Percentiles rank a stretch among this genome's conserved stretches.
Evolutionary conservation across 1,284 basidiomycete species (phyloP).

Genomic region (Porogramme epimiltina): DNA sequence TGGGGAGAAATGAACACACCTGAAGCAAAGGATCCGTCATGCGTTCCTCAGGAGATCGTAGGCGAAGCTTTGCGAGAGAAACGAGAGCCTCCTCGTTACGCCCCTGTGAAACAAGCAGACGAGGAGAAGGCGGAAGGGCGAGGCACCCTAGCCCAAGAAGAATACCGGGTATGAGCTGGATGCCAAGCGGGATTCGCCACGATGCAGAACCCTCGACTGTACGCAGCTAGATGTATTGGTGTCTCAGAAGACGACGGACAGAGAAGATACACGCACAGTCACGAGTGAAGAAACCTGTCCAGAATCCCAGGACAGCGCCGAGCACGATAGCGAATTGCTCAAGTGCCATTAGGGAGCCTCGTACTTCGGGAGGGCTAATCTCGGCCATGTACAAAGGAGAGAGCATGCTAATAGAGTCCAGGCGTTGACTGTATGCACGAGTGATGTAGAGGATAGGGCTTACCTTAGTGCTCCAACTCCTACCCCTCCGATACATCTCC

Average conservation of each 20-base stretch:
- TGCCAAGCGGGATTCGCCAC: slow-evolving; percentile 76
- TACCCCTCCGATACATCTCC: slow-evolving; percentile 74
- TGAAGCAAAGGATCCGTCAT: slow-evolving; percentile 54
- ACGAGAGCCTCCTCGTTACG: slow-evolving; percentile 40
- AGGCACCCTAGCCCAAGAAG: slow-evolving; percentile 64
- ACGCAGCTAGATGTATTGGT: neutral
- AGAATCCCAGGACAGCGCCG: slow-evolving; percentile 79
- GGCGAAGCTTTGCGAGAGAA: slow-evolving; percentile 57
- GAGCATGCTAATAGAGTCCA: no score
- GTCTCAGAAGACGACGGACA: neutral
- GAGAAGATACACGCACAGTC: slow-evolving; percentile 43
- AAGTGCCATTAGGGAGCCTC: slow-evolving; percentile 79
- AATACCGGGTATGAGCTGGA: slow-evolving; percentile 73
- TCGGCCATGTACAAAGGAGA: slow-evolving; percentile 83
- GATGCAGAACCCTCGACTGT: slow-evolving; percentile 60
- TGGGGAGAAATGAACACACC: slow-evolving; percentile 33
- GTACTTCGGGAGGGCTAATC: slow-evolving; percentile 77
- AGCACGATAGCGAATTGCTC: slow-evolving; percentile 81
- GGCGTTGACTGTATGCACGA: no score
- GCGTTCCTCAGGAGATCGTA: slow-evolving; percentile 38
- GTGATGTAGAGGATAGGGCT: neutral
- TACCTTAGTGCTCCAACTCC: slow-evolving; percentile 79
- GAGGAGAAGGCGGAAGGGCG: slow-evolving; percentile 73
- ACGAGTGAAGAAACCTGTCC: slow-evolving; percentile 77
- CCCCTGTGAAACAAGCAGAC: slow-evolving; percentile 63